Evolutionary conservation across 176 grass and related monocot species (phyloP), one percentile per base, ranked within the genome.

Genomic region (Musa schizocarpa): DNA sequence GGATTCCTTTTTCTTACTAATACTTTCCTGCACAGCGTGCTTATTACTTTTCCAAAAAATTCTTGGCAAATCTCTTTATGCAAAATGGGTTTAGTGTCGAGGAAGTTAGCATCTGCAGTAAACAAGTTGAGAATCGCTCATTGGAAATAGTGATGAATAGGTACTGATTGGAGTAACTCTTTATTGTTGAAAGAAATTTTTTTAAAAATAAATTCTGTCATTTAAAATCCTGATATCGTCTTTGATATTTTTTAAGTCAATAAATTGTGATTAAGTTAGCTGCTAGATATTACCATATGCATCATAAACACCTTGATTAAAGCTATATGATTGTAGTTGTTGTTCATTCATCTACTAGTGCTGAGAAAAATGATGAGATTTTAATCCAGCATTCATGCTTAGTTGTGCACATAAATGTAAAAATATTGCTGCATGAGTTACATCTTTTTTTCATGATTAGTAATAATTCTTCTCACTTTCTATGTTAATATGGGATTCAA

Each of bases 131-230:
- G 78, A 93, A 98, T 72, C 86, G 94, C 63, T 98, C 90, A 11
- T 58, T 93, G 17, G 90, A 93, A 61, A 56, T 98, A 76, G 86
- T 93, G 74, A 98, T 98, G 94, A 93, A 98, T 73, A 98, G 94
- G 94, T 98, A 75, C 43, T 74, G 23, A 65, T 73, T 48, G 29
- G 27, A 57, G 19, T 73, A 71, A 34, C 12, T 63, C 20, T 25
- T 25, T 25, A n/a, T 19, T 25, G 21, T 1, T 9, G 76, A 34
- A 77, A 78, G 2, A 29, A 43, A 0, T 3, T 65, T 7, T 23
- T 29, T 25, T 53, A 23, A 49, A 29, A n/a, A n/a, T n/a, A n/a
- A n/a, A n/a, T 25, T 10, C 17, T 5, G 58, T 79, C 4, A 51
- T 17, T 50, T 20, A 71, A 51, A 51, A 50, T 70, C 48, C 10